These are phyloP conservation scores for Auricularia cornea DNA, from an alignment of 768 basidiomycete species.

Conservation along the genomic window DNA sequence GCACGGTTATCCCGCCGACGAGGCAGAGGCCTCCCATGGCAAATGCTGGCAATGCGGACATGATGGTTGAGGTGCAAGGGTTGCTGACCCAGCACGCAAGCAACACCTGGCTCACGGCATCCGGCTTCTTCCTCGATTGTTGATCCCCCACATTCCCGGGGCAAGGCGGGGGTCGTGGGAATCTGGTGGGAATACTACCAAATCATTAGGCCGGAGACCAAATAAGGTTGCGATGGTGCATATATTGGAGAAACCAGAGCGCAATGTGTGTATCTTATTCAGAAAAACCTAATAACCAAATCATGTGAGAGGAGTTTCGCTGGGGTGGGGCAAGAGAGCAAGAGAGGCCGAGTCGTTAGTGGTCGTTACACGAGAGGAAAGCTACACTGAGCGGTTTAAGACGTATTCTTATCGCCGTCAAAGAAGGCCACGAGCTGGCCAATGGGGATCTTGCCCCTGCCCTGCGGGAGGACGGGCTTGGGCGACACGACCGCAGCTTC, in stretches of 20 bases:
- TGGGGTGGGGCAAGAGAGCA: too few relatives aligned
- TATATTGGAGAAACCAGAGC: not conserved
- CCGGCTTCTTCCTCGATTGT: not conserved
- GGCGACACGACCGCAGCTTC: slow-evolving; percentile 35
- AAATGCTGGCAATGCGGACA: slow-evolving; percentile 76
- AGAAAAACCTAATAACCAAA: too few relatives aligned
- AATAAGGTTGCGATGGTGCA: too few relatives aligned
- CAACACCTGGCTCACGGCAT: not conserved
- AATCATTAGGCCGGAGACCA: too few relatives aligned
- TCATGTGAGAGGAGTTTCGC: too few relatives aligned
- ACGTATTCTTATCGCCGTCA: slow-evolving; percentile 29
- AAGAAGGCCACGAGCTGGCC: slow-evolving; percentile 82
- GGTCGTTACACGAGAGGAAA: too few relatives aligned
- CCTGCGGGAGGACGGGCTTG: slow-evolving; percentile 29
- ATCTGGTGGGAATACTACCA: too few relatives aligned
- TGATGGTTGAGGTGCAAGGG: not conserved
- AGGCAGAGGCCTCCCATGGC: slow-evolving; percentile 69
- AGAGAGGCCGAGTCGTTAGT: too few relatives aligned
- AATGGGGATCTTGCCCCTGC: slow-evolving; percentile 59
- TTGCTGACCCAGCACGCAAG: not conserved
- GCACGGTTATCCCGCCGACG: slow-evolving; percentile 60
- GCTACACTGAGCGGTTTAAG: not conserved
- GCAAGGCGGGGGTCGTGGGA: not conserved
- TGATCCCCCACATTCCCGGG: not conserved
- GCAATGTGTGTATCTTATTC: not conserved